These are phyloP conservation scores for Spergularia azorica DNA, from an alignment of 179 eudicot genomes.

Conservation along the genomic window DNA sequence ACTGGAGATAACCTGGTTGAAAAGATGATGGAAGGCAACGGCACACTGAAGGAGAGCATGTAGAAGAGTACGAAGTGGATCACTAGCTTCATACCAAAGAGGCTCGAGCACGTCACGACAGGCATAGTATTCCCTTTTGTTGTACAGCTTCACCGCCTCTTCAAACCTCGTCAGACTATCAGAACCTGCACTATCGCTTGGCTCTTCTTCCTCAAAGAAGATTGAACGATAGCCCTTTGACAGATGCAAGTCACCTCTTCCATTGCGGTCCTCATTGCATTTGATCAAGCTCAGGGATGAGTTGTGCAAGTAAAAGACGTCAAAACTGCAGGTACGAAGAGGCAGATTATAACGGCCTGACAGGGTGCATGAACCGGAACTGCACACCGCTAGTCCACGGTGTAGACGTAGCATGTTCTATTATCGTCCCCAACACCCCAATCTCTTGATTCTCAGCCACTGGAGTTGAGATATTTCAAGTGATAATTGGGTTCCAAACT, in stretches of 20 bases:
- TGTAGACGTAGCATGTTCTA: slow-evolving; percentile 25
- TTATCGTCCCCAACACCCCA: background rate
- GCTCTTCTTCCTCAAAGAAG: slow-evolving; percentile 31
- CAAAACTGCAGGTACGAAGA: background rate
- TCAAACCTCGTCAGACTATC: slow-evolving; percentile 35
- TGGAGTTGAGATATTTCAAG: slow-evolving; percentile 16
- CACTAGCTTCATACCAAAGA: slow-evolving; percentile 66
- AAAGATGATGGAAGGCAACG: slow-evolving; percentile 91
- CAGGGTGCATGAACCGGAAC: background rate
- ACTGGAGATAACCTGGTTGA: slow-evolving; percentile 54
- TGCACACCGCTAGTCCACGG: background rate
- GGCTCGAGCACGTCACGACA: slow-evolving; percentile 80
- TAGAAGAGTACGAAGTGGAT: slow-evolving; percentile 61
- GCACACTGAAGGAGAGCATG: slow-evolving; percentile 81
- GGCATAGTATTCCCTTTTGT: slow-evolving; percentile 64
- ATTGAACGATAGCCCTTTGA: slow-evolving; percentile 20
- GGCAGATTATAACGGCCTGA: background rate
- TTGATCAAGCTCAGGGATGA: slow-evolving; percentile 2
- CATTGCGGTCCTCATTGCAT: background rate
- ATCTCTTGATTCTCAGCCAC: slow-evolving; percentile 12
- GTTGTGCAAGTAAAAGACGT: background rate
- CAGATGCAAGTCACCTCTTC: background rate
- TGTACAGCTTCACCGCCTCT: slow-evolving; percentile 66
- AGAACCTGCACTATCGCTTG: slow-evolving; percentile 4
- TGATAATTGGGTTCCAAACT: too few relatives aligned